Evolutionary conservation across 768 basidiomycete species (phyloP), one percentile per base, ranked within the genome.

Genomic region (Suillus weaverae): DNA sequence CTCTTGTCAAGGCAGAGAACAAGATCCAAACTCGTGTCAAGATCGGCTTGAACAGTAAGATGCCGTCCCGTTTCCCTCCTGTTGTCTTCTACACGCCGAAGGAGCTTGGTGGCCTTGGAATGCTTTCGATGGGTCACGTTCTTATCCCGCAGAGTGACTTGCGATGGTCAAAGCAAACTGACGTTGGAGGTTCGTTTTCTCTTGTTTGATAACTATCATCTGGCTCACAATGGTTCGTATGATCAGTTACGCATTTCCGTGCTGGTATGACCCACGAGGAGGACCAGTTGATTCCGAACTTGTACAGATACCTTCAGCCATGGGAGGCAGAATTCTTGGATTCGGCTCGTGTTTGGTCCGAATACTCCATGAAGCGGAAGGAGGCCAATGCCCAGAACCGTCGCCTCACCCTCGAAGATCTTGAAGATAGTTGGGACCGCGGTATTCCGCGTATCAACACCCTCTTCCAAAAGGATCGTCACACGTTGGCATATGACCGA

Each of bases 1-100:
- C 95, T 0, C 84, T 99, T 46, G 97, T 99, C 73, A 99, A 99
- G 79, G 95, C 96, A 2, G 97, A 99, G 81, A 98, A 98, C 86
- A 99, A 99, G 84, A 97, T 99, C 55, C 97, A 99, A 79, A 98
- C 96, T 4, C 94, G 97, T 79, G 97, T 99, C 72, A 99, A 99
- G 85, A 98, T 99, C 67, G 97, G 97, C n/a, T 74, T 97, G 70
- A 97, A 98, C 84, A 94, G 92, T 77, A 97, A 99, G 82, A 99
- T 99, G 97, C 97, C 97, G 30, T 97, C 95, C 5, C 91, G 95
- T 84, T 98, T 99, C 86, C 97, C 97, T 63, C 91, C 97, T 13
- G 92, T 94, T 18, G 92, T 96, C 9, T 97, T 95, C 83, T 97
- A 97, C 75, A 96, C 94, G 7, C 96, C 95, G 0, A 98, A 98